Base-by-base conservation (phyloP, 2,329 filamentous ascomycete genomes). In the Pestalotiopsis sp. region DNA sequence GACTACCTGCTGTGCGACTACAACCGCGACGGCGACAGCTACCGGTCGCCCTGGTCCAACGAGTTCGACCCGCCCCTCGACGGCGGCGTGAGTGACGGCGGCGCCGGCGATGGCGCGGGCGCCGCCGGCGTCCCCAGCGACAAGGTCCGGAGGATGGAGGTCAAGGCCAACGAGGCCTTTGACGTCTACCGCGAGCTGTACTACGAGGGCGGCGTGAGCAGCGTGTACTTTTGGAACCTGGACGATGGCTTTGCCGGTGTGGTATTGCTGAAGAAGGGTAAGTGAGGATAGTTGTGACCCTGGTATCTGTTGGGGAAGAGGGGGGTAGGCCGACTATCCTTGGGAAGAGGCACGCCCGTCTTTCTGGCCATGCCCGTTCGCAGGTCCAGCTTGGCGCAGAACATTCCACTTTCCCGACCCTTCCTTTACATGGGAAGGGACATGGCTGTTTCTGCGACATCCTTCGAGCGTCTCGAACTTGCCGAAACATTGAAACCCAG, bases 1-100 rank as follows among this genome's bases (percentile, higher is more conserved):
- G 96, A 98, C 83, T 99, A 97, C 85, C 90, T 99, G 65, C 92
- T 98, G 77, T 99, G 96, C 87, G 96, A 99, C 88, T 99, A 99
- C 88, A 99, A 99, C 87, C 95, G 96, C 72, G 96, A 99, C 82
- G 96, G 96, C 71, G 95, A 98, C 84, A 97, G 93, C 83, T 97
- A 97, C 88, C 92, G 96, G 71, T 97, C 93, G 73, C 96, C 96
- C n/a, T 99, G 96, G 96, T 96, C 92, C 83, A 98, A 98, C 83
- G 93, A 97, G 82, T 99, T 99, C 81, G 94, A 98, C 79, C 96
- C 95, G 20, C 92, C 94, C 14, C 87, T 97, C 69, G 91, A 93
- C 72, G 87, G 86, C 64, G 88, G 89, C 63, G 79, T 77, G 17
- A 78, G 79, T 0, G 87, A 85, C 36, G 82, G 86, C 3, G 84